phyloP scores from a whole-genome alignment of 2,329 filamentous ascomycete genomes.

The Mycocentrospora acerina region DNA sequence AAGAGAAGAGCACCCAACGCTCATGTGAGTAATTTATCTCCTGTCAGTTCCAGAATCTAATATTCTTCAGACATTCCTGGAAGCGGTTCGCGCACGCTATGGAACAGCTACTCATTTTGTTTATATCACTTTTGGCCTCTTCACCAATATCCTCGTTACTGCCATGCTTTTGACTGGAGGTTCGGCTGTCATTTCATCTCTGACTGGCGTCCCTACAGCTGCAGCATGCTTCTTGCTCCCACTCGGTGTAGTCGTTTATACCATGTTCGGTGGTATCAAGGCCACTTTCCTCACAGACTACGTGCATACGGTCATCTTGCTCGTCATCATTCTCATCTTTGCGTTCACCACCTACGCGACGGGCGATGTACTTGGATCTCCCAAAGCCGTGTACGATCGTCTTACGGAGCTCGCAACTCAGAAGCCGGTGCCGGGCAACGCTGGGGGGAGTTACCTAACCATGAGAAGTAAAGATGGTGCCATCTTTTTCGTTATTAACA shows the following conservation, averaged over 20 bases:
- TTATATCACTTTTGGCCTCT: constrained; percentile 78
- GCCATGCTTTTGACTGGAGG: constrained; percentile 87
- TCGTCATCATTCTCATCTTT: constrained; percentile 84
- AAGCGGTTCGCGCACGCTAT: constrained; percentile 82
- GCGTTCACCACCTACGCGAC: constrained; percentile 80
- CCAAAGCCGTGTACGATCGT: constrained; percentile 74
- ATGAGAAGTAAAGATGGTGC: constrained; percentile 79
- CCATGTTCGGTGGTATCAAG: constrained; percentile 74
- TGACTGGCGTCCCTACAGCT: constrained; percentile 68
- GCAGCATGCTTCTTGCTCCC: constrained; percentile 84
- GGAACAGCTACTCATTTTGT: constrained; percentile 71
- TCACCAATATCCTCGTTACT: constrained; percentile 84
- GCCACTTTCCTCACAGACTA: constrained; percentile 71
- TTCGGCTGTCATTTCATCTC: constrained; percentile 59
- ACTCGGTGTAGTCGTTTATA: constrained; percentile 78
- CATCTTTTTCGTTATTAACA: constrained; percentile 90
- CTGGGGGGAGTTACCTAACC: constrained; percentile 78
- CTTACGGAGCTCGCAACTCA: constrained; percentile 65
- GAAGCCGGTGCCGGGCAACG: constrained; percentile 78
- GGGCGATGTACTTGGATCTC: constrained; percentile 70
- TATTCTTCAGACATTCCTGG: constrained; percentile 70
- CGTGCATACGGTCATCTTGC: constrained; percentile 78
- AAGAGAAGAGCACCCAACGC: constrained; percentile 37
- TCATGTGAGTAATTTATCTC: constrained; percentile 18
- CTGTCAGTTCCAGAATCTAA: background rate